A percentile compares a stretch with the other conserved stretches of the same genome.
These are phyloP conservation scores for Colletotrichum theobromicola DNA, from an alignment of 2,329 filamentous ascomycete species.

Conservation along the genomic window DNA sequence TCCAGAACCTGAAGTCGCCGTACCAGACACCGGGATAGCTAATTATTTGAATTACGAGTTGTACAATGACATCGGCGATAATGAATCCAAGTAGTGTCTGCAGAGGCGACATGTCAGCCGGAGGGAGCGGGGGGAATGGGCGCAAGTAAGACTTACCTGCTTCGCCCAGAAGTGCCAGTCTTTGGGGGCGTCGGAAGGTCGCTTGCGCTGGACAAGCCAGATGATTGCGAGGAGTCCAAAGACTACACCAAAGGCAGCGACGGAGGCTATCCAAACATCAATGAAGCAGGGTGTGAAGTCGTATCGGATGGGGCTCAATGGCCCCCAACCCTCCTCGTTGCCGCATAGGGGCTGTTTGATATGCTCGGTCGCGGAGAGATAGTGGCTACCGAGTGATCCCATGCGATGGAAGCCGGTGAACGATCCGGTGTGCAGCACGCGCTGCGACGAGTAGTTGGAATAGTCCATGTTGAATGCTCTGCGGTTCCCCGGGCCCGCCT, in stretches of 20 bases:
- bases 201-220: conserved; percentile 76
- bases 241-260: conserved; percentile 80
- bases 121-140: neutral
- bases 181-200: conserved; percentile 71
- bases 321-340: conserved; percentile 94
- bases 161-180: conserved; percentile 95
- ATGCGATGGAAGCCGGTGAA: conserved; percentile 62
- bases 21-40: conserved; percentile 73
- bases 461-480: conserved; percentile 17
- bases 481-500: conserved; percentile 14
- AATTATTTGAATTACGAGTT: conserved; percentile 78
- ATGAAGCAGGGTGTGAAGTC: conserved; percentile 98
- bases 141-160: conserved; percentile 64
- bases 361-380: conserved; percentile 58
- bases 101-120: conserved; percentile 12
- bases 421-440: conserved; percentile 62
- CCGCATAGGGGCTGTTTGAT: conserved; percentile 79
- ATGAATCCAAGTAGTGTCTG: conserved; percentile 69
- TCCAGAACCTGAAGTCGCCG: conserved; percentile 86
- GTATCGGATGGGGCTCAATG: conserved; percentile 83
- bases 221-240: conserved; percentile 79
- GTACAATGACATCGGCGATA: conserved; percentile 70
- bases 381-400: conserved; percentile 59
- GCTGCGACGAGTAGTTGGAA: conserved; percentile 42
- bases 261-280: conserved; percentile 83